Percentiles rank a stretch among this genome's conserved stretches.
These are phyloP conservation scores for Oldenlandia corymbosa DNA, from an alignment of 257 asterid genomes.

Conservation along the genomic window DNA sequence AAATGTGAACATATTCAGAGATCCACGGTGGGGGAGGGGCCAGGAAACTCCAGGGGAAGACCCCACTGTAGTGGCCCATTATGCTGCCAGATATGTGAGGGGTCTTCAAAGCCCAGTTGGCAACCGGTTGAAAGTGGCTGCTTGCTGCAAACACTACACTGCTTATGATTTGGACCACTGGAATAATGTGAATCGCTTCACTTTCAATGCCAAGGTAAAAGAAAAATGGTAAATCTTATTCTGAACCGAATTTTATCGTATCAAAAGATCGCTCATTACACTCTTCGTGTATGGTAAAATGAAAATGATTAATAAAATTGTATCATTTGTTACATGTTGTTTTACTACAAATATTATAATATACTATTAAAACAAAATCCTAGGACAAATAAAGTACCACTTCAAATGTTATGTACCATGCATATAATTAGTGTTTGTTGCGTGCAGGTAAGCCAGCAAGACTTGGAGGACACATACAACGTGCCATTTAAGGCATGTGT, in stretches of 20 bases:
- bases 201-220: constrained; percentile 71
- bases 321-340: too few species aligned
- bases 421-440: neutral
- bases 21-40: constrained; percentile 89
- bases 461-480: constrained; percentile 83
- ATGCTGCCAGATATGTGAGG: constrained; percentile 58
- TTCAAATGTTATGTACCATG: too few species aligned
- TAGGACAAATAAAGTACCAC: too few species aligned
- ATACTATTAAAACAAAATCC: too few species aligned
- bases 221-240: too few species aligned
- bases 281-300: too few species aligned
- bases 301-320: too few species aligned
- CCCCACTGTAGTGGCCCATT: constrained; percentile 52
- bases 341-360: too few species aligned
- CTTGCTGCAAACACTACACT: constrained; percentile 86
- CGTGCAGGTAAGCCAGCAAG: constrained; percentile 71
- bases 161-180: constrained; percentile 83
- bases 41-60: constrained; percentile 95
- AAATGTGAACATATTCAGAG: constrained; percentile 81
- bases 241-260: too few species aligned
- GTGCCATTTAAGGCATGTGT: constrained; percentile 96
- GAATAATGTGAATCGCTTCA: constrained; percentile 69
- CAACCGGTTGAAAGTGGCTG: constrained; percentile 61
- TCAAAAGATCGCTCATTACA: too few species aligned
- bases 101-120: constrained; percentile 67